phyloP scores from a whole-genome alignment of 2,329 filamentous ascomycete species.

The Stemphylium vesicarium region DNA sequence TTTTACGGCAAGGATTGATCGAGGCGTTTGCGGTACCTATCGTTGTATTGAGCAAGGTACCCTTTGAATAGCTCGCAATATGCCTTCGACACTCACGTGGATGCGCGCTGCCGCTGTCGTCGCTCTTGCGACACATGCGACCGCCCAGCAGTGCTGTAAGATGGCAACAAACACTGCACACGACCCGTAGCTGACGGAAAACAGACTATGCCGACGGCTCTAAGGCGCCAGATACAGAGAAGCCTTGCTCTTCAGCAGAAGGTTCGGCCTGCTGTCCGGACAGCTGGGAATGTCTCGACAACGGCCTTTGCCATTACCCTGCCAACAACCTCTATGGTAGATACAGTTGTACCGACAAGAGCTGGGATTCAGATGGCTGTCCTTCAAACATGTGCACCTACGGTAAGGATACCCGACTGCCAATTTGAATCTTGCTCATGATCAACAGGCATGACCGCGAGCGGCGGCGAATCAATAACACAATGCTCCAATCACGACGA shows the following conservation, averaged over 20 bases:
- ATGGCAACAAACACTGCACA: not conserved
- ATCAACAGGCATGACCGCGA: constrained; percentile 26
- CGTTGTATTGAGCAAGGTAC: constrained; percentile 7
- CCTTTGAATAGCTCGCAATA: constrained; percentile 11
- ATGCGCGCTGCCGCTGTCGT: constrained; percentile 27
- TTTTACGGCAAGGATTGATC: constrained; percentile 10
- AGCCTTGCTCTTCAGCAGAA: constrained; percentile 42
- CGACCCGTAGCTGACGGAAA: constrained; percentile 12
- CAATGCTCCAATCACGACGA: constrained; percentile 43
- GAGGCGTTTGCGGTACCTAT: not conserved
- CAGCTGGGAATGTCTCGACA: constrained; percentile 47
- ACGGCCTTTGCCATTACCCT: constrained; percentile 45
- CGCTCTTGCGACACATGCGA: constrained; percentile 23
- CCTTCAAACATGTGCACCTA: constrained; percentile 46
- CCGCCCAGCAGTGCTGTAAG: constrained; percentile 43
- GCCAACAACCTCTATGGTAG: constrained; percentile 34
- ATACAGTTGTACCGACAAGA: constrained; percentile 47
- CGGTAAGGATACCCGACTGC: constrained; percentile 19
- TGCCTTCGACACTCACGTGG: constrained; percentile 25
- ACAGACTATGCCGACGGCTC: constrained; percentile 46
- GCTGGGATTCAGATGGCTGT: constrained; percentile 42
- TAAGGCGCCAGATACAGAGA: constrained; percentile 35
- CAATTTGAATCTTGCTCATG: constrained; percentile 1
- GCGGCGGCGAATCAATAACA: constrained; percentile 40
- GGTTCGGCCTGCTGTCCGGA: constrained; percentile 47